Evolutionary conservation across 495 filamentous ascomycete species (phyloP).

Genomic region (Neurospora tetraspora): DNA sequence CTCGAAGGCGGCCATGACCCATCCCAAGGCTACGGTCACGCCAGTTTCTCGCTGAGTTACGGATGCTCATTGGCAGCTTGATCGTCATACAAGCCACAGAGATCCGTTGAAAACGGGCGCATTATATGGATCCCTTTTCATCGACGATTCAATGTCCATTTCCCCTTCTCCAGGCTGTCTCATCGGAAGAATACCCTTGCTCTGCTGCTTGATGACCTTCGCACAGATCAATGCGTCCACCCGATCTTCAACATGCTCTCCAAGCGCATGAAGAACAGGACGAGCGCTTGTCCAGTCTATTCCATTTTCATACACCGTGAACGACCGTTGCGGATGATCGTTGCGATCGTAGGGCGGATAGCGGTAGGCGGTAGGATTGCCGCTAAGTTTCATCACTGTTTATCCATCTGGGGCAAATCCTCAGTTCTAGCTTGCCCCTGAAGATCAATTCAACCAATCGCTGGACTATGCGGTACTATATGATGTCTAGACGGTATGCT

Average conservation of each 20-base stretch:
- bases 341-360: neutral
- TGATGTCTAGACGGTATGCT: neutral
- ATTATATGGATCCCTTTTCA: neutral
- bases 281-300: neutral
- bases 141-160: neutral
- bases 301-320: neutral
- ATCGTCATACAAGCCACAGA: neutral
- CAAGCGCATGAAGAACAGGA: neutral
- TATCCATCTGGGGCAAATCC: neutral
- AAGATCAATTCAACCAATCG: neutral
- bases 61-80: neutral
- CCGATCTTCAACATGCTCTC: neutral
- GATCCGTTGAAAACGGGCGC: neutral
- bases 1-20: neutral
- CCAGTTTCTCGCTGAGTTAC: neutral
- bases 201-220: neutral
- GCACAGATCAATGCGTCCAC: neutral
- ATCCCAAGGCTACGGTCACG: neutral
- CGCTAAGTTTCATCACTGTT: neutral
- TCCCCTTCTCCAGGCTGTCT: neutral
- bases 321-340: neutral
- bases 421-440: neutral
- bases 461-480: neutral
- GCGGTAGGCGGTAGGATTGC: neutral
- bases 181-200: neutral